Base-by-base conservation (phyloP, 75 land plant species). In the Pseudotsuga menziesii region DNA sequence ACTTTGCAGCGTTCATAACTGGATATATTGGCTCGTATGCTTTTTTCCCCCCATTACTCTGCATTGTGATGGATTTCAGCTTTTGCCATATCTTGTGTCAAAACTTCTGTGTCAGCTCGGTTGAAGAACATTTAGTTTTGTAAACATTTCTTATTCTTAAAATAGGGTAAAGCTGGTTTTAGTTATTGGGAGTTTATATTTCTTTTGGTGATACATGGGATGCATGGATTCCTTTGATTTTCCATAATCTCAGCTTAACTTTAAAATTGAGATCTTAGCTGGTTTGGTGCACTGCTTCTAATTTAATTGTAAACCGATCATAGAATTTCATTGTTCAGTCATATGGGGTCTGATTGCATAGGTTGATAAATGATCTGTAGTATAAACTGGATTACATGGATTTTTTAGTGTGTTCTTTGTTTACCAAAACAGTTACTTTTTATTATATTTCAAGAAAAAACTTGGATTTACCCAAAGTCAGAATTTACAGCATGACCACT, bases 1-100 rank as follows among this genome's bases (percentile, higher is more conserved):
- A 86, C 66, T 86, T 86, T 62, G 57, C 35, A 54, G 86, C 88
- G 25, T 86, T 80, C 78, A 75, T 82, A 56, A 61, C 36, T 61
- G 87, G 82, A 58, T 76, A 78, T 11, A 86, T 86, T 69, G 88
- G 88, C 77, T 78, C 85, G 87, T 85, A 80, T 69, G 87, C 80
- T 17, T 75, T 59, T 80, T 29, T 76, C 15, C 15, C 15, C 72
- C 52, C 52, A 7, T 69, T 76, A 27, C n/a, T 29, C 39, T 73
- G 72, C 41, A 19, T 19, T 12, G 39, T 69, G 67, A 5, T 15
- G 35, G 14, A 29, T 63, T 16, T 63, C 20, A 32, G 67, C 67
- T 63, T 63, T 63, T 58, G 19, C 60, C 60, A n/a, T 58, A 20
- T 22, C 19, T 22, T 58, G 3, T 58, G 61, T 59, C 60, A n/a